These are phyloP conservation scores for Pulicaria dysenterica DNA, from an alignment of 129 eudicot species.

Conservation along the genomic window DNA sequence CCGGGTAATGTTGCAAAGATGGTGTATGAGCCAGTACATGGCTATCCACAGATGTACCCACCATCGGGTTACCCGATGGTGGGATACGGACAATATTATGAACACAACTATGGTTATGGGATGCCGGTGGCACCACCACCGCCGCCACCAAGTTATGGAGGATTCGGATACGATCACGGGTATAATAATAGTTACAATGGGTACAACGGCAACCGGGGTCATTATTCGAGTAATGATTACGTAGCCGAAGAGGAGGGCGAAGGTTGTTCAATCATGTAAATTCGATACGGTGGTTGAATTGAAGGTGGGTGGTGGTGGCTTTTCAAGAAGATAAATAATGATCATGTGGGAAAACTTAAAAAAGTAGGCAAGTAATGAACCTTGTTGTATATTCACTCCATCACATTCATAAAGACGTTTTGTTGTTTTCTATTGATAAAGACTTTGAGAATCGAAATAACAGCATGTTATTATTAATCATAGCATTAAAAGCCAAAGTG, in stretches of 20 bases:
- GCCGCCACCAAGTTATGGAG: slow-evolving; percentile 35
- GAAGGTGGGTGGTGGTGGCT: slow-evolving; percentile 24
- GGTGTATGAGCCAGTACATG: slow-evolving; percentile 34
- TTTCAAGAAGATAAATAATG: slow-evolving; percentile 31
- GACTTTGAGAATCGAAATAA: too few species aligned
- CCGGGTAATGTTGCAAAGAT: slow-evolving; percentile 32
- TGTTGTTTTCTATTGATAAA: too few species aligned
- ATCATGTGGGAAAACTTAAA: slow-evolving; percentile 21
- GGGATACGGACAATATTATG: slow-evolving; percentile 49
- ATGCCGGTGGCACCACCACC: slow-evolving; percentile 36
- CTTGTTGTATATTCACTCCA: slow-evolving; percentile 7
- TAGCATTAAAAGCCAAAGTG: too few species aligned
- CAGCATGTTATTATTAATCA: not conserved
- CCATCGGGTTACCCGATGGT: slow-evolving; percentile 31
- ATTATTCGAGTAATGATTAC: slow-evolving; percentile 27
- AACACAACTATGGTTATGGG: slow-evolving; percentile 37
- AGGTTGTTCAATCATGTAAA: slow-evolving; percentile 40
- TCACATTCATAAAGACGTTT: too few species aligned
- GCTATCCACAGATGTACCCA: slow-evolving; percentile 49
- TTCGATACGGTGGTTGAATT: slow-evolving; percentile 2
- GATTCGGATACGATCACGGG: slow-evolving; percentile 34
- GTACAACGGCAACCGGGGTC: slow-evolving; percentile 34
- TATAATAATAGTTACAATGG: slow-evolving; percentile 18
- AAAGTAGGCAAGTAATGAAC: slow-evolving; percentile 23
- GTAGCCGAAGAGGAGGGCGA: slow-evolving; percentile 39